phyloP scores from a whole-genome alignment of 2,329 filamentous ascomycete species.

The Fusarium odoratissimum region DNA sequence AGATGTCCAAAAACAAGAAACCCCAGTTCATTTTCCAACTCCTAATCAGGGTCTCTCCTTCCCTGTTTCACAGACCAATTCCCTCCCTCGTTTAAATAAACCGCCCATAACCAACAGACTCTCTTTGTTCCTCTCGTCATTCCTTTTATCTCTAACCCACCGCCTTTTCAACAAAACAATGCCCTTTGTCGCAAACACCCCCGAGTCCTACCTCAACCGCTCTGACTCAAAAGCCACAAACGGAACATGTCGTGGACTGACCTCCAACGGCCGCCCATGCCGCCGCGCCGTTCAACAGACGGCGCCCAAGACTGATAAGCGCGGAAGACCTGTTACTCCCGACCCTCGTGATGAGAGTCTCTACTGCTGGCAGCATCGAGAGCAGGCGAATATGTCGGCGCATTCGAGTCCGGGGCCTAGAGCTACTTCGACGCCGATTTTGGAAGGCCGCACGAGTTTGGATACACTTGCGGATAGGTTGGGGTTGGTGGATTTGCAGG shows the following conservation, averaged over 20 bases:
- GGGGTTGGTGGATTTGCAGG: slow-evolving; percentile 76
- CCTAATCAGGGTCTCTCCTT: slow-evolving; percentile 13
- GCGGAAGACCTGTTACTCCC: slow-evolving; percentile 46
- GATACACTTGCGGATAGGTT: slow-evolving; percentile 87
- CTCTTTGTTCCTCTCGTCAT: neutral
- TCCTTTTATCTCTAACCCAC: slow-evolving; percentile 2
- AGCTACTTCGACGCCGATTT: slow-evolving; percentile 61
- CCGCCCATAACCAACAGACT: neutral
- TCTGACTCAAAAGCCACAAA: slow-evolving; percentile 86
- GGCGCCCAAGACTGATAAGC: slow-evolving; percentile 19
- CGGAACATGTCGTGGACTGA: slow-evolving; percentile 90
- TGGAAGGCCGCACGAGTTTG: slow-evolving; percentile 78
- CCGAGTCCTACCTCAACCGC: slow-evolving; percentile 81
- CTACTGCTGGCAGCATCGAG: slow-evolving; percentile 96
- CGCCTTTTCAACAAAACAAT: slow-evolving; percentile 40
- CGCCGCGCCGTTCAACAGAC: slow-evolving; percentile 72
- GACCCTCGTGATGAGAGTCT: slow-evolving; percentile 69
- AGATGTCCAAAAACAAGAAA: slow-evolving; percentile 27
- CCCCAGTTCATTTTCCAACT: neutral
- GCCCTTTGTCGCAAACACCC: slow-evolving; percentile 68
- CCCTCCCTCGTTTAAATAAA: neutral
- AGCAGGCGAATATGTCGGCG: slow-evolving; percentile 73
- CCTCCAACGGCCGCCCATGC: slow-evolving; percentile 83
- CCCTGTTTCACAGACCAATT: slow-evolving; percentile 19
- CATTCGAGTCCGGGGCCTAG: slow-evolving; percentile 59